Evolutionary conservation across 202 grass and related monocot species (phyloP).

Genomic region (Schoenoplectus triqueter): DNA sequence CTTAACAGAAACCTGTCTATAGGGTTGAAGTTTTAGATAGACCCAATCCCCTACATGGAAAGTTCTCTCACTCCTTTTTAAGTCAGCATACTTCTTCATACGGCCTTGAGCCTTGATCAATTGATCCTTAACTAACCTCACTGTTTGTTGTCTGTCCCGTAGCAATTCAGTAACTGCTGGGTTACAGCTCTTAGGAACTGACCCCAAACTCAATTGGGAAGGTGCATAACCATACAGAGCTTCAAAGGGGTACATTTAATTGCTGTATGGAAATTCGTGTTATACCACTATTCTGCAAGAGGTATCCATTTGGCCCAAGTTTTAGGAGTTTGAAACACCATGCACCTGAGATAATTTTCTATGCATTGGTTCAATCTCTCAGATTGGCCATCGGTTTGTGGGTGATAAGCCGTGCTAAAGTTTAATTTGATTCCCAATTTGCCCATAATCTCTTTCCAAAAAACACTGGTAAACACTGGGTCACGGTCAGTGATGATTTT

Average conservation of each 20-base stretch:
- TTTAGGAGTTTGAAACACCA: background rate
- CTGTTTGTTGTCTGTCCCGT: background rate
- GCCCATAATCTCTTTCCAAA: too few relatives aligned
- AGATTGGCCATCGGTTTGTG: too few relatives aligned
- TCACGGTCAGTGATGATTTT: too few relatives aligned
- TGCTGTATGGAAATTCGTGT: background rate
- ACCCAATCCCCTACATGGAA: background rate
- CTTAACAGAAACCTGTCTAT: background rate
- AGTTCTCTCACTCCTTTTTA: background rate
- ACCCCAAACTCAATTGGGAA: background rate
- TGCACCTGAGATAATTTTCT: background rate
- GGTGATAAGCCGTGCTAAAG: too few relatives aligned
- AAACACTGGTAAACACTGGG: too few relatives aligned
- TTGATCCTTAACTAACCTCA: background rate
- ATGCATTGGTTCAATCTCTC: background rate
- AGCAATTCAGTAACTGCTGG: background rate
- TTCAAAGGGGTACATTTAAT: background rate
- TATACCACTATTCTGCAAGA: background rate
- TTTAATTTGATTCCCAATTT: too few relatives aligned
- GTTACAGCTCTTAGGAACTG: background rate
- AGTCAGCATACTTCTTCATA: background rate
- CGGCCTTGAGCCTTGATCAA: background rate
- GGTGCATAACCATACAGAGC: background rate
- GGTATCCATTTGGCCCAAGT: background rate
- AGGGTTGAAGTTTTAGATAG: background rate